phyloP scores from a whole-genome alignment of 352 stramenopile species.

The Phytophthora idaei region DNA sequence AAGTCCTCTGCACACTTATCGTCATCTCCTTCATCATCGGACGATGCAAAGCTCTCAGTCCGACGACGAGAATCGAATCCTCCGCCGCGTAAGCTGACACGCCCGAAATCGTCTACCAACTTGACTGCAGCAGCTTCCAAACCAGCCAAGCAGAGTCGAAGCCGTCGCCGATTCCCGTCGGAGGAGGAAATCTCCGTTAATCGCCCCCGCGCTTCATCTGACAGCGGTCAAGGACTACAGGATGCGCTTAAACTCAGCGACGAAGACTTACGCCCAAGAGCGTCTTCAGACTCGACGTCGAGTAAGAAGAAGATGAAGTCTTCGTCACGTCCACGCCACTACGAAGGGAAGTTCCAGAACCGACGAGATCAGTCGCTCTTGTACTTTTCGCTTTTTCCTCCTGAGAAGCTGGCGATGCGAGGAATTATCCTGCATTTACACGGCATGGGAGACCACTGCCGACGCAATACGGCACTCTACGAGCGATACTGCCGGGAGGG shows the following conservation, averaged over 20 bases:
- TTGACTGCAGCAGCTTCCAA: slow-evolving; percentile 10
- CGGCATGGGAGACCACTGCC: slow-evolving; percentile 65
- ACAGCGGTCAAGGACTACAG: slow-evolving; percentile 8
- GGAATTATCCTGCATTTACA: slow-evolving; percentile 65
- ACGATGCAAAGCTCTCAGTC: slow-evolving; percentile 2
- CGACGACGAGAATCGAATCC: slow-evolving; percentile 18
- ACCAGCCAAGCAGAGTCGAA: slow-evolving; percentile 9
- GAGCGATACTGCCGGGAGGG: slow-evolving; percentile 49
- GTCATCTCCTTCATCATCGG: slow-evolving; percentile 17
- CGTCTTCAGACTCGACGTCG: slow-evolving; percentile 26
- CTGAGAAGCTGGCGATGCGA: slow-evolving; percentile 40
- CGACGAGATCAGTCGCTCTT: slow-evolving; percentile 53
- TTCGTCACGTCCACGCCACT: slow-evolving; percentile 25
- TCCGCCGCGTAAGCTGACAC: slow-evolving; percentile 4
- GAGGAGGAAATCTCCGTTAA: slow-evolving; percentile 11
- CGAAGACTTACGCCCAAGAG: slow-evolving; percentile 19
- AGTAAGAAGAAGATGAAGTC: slow-evolving; percentile 16
- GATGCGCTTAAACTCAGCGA: slow-evolving; percentile 9
- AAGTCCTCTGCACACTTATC: slow-evolving; percentile 3
- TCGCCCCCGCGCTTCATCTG: slow-evolving; percentile 23
- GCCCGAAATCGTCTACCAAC: slow-evolving; percentile 21
- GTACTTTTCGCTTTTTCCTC: slow-evolving; percentile 62
- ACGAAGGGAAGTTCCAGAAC: slow-evolving; percentile 58
- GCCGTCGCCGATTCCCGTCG: slow-evolving; percentile 9
- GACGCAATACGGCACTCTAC: slow-evolving; percentile 54